Conservation (phyloP, 352 stramenopile genomes). For the Phytophthora pseudosyringae region DNA sequence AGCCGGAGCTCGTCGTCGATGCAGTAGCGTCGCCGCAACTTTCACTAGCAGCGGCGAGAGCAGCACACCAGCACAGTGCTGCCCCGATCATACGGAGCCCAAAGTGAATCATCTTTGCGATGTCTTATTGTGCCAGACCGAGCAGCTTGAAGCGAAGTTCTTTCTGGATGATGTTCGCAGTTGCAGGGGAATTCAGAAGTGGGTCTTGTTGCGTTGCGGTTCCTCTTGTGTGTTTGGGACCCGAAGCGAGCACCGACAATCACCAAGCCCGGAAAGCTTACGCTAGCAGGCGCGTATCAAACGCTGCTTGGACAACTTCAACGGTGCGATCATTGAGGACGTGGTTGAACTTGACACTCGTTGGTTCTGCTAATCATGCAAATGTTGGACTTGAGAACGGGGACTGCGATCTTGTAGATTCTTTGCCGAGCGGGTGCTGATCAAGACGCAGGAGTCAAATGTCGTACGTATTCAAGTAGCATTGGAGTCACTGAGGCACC, state of each 20-base stretch:
- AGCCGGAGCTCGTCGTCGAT: no score
- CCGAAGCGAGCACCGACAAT: neutral
- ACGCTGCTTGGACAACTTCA: neutral
- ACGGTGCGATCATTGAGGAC: neutral
- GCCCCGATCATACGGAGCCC: constrained; percentile 3
- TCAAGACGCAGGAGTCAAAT: no score
- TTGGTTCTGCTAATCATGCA: no score
- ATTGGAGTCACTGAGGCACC: no score
- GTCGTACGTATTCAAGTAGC: no score
- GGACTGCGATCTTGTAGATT: neutral
- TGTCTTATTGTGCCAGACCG: neutral
- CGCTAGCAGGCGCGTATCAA: neutral
- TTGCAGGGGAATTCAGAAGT: constrained; percentile 13
- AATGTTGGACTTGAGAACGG: no score
- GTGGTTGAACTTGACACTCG: neutral
- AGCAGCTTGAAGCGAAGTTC: neutral
- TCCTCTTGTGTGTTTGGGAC: no score
- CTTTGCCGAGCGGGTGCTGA: neutral
- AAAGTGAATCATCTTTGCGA: constrained; percentile 5
- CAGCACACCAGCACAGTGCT: constrained; percentile 2
- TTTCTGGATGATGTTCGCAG: neutral
- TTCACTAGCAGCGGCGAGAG: neutral
- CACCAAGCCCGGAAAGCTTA: constrained; percentile 5
- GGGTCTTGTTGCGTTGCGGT: neutral
- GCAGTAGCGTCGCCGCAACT: no score